Conservation (phyloP, 1,284 basidiomycete genomes). For the Sanghuangporus baumii region DNA sequence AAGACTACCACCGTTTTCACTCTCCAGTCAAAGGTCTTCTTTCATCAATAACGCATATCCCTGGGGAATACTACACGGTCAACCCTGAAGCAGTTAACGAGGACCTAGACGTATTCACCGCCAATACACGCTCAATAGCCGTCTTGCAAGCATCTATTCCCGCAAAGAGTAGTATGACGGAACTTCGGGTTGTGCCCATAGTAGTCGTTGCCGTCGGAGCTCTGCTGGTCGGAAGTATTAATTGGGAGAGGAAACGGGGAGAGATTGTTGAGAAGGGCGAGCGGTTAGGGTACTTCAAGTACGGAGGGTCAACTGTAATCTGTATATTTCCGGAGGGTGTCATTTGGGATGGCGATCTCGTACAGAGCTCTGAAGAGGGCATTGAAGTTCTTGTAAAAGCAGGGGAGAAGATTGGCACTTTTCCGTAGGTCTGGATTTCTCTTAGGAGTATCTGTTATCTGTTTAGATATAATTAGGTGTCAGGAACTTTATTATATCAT, state of each 20-base stretch:
- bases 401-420: constrained; percentile 25
- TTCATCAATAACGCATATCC: constrained; percentile 24
- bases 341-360: constrained; percentile 41
- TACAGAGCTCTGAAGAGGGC: constrained; percentile 31
- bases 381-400: constrained; percentile 46
- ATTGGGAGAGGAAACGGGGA: constrained; percentile 22
- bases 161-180: not conserved
- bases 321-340: constrained; percentile 31
- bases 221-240: constrained; percentile 25
- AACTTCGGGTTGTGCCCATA: constrained; percentile 19
- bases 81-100: constrained; percentile 50
- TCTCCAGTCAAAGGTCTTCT: constrained; percentile 40
- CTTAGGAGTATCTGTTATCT: not conserved
- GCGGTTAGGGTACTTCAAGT: constrained; percentile 24
- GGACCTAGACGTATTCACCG: constrained; percentile 37
- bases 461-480: not conserved
- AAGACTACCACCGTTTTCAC: constrained; percentile 55
- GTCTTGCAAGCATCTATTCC: not conserved
- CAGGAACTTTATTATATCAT: not conserved
- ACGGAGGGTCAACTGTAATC: constrained; percentile 35
- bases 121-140: constrained; percentile 30
- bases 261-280: constrained; percentile 20
- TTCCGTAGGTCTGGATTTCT: not conserved
- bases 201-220: constrained; percentile 26
- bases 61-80: constrained; percentile 32